Conservation (phyloP, 108 stramenopile genomes). For the Cyclostephanos tholiformis region DNA sequence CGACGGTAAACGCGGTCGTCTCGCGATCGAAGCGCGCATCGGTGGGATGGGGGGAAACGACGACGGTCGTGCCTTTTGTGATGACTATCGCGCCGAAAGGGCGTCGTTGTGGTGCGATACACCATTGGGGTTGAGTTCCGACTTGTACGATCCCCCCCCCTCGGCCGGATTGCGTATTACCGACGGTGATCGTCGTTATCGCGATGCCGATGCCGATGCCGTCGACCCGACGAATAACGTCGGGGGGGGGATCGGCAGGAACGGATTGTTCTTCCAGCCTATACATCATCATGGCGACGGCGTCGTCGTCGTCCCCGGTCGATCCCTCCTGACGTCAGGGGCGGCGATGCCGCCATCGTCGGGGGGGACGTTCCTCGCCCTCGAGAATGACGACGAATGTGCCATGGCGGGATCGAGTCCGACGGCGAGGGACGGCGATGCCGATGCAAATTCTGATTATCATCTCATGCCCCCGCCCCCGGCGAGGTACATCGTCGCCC, state of each 20-base stretch:
- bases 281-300: slow-evolving; percentile 18
- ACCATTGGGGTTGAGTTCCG: slow-evolving; percentile 51
- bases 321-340: slow-evolving; percentile 11
- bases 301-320: not conserved
- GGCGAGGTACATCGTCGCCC: slow-evolving; percentile 24
- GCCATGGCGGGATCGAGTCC: too few species aligned
- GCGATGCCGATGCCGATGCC: not conserved
- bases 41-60: not conserved
- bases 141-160: slow-evolving; percentile 39
- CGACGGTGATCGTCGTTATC: not conserved
- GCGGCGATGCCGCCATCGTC: slow-evolving; percentile 17
- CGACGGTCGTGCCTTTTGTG: not conserved
- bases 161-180: slow-evolving; percentile 43
- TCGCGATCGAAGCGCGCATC: slow-evolving; percentile 20
- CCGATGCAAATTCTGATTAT: too few species aligned
- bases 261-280: slow-evolving; percentile 49
- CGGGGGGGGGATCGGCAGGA: slow-evolving; percentile 26
- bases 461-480: slow-evolving; percentile 36
- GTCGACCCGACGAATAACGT: not conserved
- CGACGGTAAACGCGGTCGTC: slow-evolving; percentile 24
- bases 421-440: too few species aligned
- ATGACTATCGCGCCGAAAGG: not conserved
- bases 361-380: slow-evolving; percentile 29
- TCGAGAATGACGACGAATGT: slow-evolving; percentile 2
- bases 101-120: slow-evolving; percentile 33